Percentiles rank a stretch among this genome's conserved stretches.
phyloP scores from a whole-genome alignment of 352 stramenopile species.

The Pythium dissotocum region DNA sequence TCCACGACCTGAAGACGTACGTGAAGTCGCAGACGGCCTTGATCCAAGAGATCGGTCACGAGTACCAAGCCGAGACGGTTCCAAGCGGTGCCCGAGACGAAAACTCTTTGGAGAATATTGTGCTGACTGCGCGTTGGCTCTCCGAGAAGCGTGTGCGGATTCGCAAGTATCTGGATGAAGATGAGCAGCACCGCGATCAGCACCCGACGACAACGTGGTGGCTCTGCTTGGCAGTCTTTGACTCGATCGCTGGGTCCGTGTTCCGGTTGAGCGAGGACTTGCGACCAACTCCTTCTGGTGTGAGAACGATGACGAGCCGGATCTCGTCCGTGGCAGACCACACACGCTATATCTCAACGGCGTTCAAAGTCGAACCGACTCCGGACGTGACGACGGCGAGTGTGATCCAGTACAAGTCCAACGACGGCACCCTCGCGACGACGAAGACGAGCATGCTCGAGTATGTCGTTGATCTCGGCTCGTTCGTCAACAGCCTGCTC shows the following conservation, averaged over 20 bases:
- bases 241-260: slow-evolving; percentile 46
- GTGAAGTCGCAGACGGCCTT: slow-evolving; percentile 20
- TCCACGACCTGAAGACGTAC: slow-evolving; percentile 9
- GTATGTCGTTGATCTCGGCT: slow-evolving; percentile 47
- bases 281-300: slow-evolving; percentile 23
- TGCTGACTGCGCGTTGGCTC: slow-evolving; percentile 37
- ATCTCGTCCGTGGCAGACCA: slow-evolving; percentile 30
- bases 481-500: slow-evolving; percentile 40
- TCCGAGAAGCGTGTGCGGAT: slow-evolving; percentile 53
- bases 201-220: slow-evolving; percentile 53
- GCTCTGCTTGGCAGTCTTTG: slow-evolving; percentile 51
- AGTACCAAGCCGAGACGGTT: slow-evolving; percentile 1
- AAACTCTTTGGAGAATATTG: slow-evolving; percentile 12
- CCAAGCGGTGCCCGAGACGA: not conserved
- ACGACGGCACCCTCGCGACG: not conserved
- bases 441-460: slow-evolving; percentile 33
- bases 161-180: slow-evolving; percentile 41
- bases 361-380: slow-evolving; percentile 34
- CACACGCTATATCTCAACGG: slow-evolving; percentile 28
- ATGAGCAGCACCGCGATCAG: slow-evolving; percentile 13
- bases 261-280: slow-evolving; percentile 42
- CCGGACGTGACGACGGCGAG: not conserved
- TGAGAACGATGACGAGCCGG: slow-evolving; percentile 15
- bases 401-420: slow-evolving; percentile 3
- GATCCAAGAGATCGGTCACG: slow-evolving; percentile 29